These are phyloP conservation scores for Annona cherimola DNA, from an alignment of 164 flowering plant genomes.

Conservation along the genomic window DNA sequence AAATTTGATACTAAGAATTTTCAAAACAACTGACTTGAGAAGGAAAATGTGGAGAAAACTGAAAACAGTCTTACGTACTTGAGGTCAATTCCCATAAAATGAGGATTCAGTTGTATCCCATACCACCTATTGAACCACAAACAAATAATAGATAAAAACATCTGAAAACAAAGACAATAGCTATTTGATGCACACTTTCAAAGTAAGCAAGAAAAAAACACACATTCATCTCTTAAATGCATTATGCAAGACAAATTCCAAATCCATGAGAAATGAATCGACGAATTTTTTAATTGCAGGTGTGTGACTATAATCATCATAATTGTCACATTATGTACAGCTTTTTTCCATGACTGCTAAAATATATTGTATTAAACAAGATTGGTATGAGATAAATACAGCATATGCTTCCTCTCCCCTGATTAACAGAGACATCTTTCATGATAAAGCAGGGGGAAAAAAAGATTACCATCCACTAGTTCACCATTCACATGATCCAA, in stretches of 20 bases:
- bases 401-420: no score
- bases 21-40: background rate
- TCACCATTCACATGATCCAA: no score
- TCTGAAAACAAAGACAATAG: slow-evolving; percentile 11
- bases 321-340: no score
- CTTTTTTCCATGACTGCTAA: no score
- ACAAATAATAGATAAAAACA: background rate
- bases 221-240: background rate
- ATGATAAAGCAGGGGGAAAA: no score
- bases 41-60: slow-evolving; percentile 5
- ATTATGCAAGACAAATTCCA: background rate
- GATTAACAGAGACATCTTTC: no score
- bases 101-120: slow-evolving; percentile 97
- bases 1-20: background rate
- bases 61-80: slow-evolving; percentile 52
- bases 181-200: background rate
- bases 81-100: slow-evolving; percentile 84
- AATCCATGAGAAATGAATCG: background rate
- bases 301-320: background rate
- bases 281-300: background rate
- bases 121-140: slow-evolving; percentile 73
- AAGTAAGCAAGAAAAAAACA: background rate
- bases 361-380: no score
- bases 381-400: no score
- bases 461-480: no score